Evolutionary conservation across 345 rosid species (phyloP).

Genomic region (Populus pruinosa): DNA sequence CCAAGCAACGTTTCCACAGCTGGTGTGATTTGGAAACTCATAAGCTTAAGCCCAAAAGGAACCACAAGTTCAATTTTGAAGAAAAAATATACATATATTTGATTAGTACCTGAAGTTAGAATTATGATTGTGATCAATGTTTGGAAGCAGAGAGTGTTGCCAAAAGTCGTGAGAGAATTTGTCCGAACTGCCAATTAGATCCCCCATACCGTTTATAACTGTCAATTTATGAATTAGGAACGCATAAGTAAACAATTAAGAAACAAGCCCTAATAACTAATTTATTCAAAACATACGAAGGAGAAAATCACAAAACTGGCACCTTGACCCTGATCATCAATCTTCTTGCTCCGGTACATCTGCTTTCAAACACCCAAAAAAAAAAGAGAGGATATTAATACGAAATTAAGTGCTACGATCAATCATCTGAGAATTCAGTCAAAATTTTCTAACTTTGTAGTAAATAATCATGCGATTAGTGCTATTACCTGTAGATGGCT

Average conservation of each 20-base stretch:
- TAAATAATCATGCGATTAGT: neutral
- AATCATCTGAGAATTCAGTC: neutral
- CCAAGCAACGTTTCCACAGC: constrained; percentile 5
- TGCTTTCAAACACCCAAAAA: constrained; percentile 16
- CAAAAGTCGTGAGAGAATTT: constrained; percentile 24
- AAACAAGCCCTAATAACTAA: neutral
- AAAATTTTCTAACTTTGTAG: no score
- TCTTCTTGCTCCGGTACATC: constrained; percentile 89
- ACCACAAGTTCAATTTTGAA: neutral
- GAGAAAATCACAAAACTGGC: neutral
- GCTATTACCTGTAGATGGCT: constrained; percentile 79
- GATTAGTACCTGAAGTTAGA: constrained; percentile 30
- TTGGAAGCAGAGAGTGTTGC: constrained; percentile 27
- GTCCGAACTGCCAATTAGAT: constrained; percentile 18
- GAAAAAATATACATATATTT: neutral
- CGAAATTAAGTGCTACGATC: neutral
- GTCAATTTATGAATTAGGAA: constrained; percentile 4
- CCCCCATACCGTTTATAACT: constrained; percentile 27
- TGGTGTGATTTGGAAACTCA: neutral
- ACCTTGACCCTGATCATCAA: constrained; percentile 67
- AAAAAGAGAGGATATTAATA: neutral
- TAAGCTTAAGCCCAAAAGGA: neutral
- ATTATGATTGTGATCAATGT: constrained; percentile 10
- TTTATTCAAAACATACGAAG: neutral
- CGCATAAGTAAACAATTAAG: neutral